Conservation (phyloP, 345 rosid genomes). For the Conringia planisiliqua region DNA sequence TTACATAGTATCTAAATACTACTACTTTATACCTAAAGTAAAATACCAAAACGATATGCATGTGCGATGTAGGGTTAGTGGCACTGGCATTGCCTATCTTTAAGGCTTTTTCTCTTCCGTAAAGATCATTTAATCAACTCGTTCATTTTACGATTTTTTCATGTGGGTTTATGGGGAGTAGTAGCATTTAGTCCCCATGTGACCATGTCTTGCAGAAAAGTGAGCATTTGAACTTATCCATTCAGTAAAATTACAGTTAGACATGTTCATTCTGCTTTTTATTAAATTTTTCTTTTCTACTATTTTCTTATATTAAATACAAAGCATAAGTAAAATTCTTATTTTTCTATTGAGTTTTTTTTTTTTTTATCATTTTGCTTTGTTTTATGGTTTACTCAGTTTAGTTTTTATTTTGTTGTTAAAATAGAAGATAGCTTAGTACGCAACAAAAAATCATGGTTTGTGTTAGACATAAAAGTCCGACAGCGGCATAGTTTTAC, state of each 20-base stretch:
- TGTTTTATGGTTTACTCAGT: background rate
- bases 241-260: background rate
- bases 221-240: background rate
- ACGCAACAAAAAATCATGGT: background rate
- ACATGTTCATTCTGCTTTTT: background rate
- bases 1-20: background rate
- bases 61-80: slow-evolving; percentile 32
- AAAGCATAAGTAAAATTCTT: background rate
- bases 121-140: background rate
- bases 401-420: background rate
- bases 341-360: too few relatives aligned
- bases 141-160: background rate
- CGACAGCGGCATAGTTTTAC: background rate
- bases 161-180: background rate
- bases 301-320: background rate
- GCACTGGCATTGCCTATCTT: slow-evolving; percentile 17
- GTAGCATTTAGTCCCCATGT: slow-evolving; percentile 9
- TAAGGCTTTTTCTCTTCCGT: slow-evolving; percentile 10
- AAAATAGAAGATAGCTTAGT: background rate
- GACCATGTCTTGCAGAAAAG: background rate
- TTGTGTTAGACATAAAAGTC: background rate
- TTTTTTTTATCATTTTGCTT: too few relatives aligned
- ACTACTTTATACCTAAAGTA: slow-evolving; percentile 25
- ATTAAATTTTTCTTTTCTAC: background rate
- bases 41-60: slow-evolving; percentile 31